Evolutionary conservation across 2,329 filamentous ascomycete genomes (phyloP).

Genomic region (Sarocladium kiliense): DNA sequence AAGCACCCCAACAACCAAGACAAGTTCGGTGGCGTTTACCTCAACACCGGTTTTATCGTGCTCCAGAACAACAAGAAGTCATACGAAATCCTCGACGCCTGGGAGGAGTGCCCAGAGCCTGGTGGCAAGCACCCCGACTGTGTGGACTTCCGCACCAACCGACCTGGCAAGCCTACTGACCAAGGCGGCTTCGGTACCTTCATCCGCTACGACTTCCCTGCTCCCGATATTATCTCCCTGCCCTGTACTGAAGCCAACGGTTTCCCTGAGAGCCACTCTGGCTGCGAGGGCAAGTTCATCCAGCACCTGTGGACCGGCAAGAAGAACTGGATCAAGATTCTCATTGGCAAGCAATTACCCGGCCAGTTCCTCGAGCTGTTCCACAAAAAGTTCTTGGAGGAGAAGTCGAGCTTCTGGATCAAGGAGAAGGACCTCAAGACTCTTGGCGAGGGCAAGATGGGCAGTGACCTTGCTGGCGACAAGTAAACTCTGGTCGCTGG

Average conservation of each 20-base stretch:
- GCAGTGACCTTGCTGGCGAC: neutral
- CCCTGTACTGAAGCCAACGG: conserved; percentile 39
- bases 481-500: neutral
- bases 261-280: conserved; percentile 31
- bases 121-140: conserved; percentile 32
- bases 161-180: conserved; percentile 32
- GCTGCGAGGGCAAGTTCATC: conserved; percentile 35
- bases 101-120: conserved; percentile 37
- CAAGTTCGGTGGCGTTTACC: conserved; percentile 33
- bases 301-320: conserved; percentile 40
- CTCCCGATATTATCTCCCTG: conserved; percentile 33
- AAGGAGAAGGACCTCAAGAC: conserved; percentile 27
- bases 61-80: conserved; percentile 45
- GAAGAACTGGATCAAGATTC: conserved; percentile 31
- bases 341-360: conserved; percentile 31
- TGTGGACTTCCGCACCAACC: conserved; percentile 29
- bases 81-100: conserved; percentile 42
- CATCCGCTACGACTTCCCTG: conserved; percentile 34
- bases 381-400: conserved; percentile 28
- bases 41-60: conserved; percentile 50
- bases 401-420: conserved; percentile 29
- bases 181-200: conserved; percentile 40
- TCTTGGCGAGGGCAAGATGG: conserved; percentile 9
- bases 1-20: conserved; percentile 32
- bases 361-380: conserved; percentile 29